These are phyloP conservation scores for Capsella rubella DNA, from an alignment of 441 rosid species.

Conservation along the genomic window DNA sequence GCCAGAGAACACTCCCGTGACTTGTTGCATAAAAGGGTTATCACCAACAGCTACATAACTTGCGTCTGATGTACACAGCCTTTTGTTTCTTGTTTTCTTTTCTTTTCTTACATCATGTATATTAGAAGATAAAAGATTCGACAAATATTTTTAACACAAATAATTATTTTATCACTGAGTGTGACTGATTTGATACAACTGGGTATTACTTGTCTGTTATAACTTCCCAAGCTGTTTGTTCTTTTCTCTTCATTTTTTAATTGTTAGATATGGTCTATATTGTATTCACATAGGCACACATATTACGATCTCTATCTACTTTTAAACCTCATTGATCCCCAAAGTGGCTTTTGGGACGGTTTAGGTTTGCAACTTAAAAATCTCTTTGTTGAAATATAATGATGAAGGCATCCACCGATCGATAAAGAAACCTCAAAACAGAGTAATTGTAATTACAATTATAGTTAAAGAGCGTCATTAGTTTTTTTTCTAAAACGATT, in stretches of 20 bases:
- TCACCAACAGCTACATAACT: constrained; percentile 20
- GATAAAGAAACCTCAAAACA: not conserved
- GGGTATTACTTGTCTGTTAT: constrained; percentile 42
- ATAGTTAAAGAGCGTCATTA: not conserved
- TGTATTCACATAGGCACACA: not conserved
- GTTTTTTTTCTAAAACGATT: too few species aligned
- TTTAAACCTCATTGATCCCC: not conserved
- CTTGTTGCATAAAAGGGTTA: constrained; percentile 24
- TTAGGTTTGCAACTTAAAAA: not conserved
- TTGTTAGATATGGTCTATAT: not conserved
- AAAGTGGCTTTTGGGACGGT: not conserved
- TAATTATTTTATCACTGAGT: not conserved
- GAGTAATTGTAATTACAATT: not conserved
- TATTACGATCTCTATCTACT: not conserved
- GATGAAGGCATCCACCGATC: not conserved
- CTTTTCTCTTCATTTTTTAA: not conserved
- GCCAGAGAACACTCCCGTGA: constrained; percentile 35
- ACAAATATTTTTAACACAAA: too few species aligned
- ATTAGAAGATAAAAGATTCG: too few species aligned
- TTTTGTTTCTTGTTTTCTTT: not conserved
- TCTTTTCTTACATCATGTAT: constrained; percentile 13
- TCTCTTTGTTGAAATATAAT: not conserved
- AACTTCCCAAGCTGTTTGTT: constrained; percentile 37
- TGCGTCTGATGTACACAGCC: constrained; percentile 22
- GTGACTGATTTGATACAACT: constrained; percentile 44